Evolutionary conservation across 768 basidiomycete genomes (phyloP), one percentile per base, ranked within the genome.

Genomic region (Psilocybe azurescens): DNA sequence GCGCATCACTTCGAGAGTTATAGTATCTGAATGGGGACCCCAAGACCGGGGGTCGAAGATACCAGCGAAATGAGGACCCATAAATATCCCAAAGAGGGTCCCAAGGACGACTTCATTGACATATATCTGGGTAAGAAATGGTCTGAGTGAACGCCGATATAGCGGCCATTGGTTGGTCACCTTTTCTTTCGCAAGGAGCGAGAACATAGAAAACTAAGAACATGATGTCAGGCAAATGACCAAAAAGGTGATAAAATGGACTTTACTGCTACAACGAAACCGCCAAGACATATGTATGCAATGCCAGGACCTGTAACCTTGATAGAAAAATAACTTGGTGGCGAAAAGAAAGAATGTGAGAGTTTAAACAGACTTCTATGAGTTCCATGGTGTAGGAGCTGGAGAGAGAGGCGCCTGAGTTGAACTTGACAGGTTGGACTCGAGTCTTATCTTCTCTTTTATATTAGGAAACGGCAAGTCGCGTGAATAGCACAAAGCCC

Each of bases 71-170:
- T 93, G 81, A 5, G 94, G 95, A 2, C 94, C 92, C 56, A 91
- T 83, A 52, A 86, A 62, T 48, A 87, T 73, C 4, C 86, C 85
- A 60, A 88, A 89, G 0, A 82, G 81, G 0, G 95, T 96, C 1
- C 94, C 95, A 28, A 97, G 87, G 32, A 96, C 89, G 38, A 97
- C 95, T 80, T 99, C 97, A 67, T 95, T 97, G 65, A 97, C 86
- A 70, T 90, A 97, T 5, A 97, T 69, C 86, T 93, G 54, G 18
- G n/a, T 13, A 14, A 28, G 16, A 41, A 18, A 5, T 18, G 14
- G 53, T 41, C n/a, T 11, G 6, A 18, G 24, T 16, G 16, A 41
- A 47, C 24, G 32, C 7, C 20, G 7, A 39, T 18, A 53, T 24
- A 58, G n/a, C 30, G 4, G 28, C 1, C 1, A 24, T n/a, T 24